phyloP scores from a whole-genome alignment of 108 stramenopile genomes.

The Conticribra weissflogii region DNA sequence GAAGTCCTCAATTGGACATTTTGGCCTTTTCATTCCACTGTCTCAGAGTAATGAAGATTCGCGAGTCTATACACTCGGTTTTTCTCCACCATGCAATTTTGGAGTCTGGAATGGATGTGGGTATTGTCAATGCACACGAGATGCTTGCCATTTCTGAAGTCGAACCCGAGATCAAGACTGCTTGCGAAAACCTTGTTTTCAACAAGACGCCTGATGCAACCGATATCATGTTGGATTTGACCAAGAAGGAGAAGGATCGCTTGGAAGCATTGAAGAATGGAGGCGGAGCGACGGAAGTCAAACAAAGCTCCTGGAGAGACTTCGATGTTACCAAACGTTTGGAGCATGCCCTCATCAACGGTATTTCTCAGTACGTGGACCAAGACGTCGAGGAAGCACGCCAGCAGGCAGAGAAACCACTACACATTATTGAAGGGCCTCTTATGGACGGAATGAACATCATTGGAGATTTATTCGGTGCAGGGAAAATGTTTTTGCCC shows the following conservation, averaged over 20 bases:
- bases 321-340: conserved; percentile 87
- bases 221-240: conserved; percentile 91
- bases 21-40: no score
- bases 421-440: conserved; percentile 99
- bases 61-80: conserved; percentile 98
- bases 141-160: conserved; percentile 89
- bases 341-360: conserved; percentile 96
- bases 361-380: conserved; percentile 94
- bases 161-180: conserved; percentile 77
- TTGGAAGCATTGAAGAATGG: conserved; percentile 87
- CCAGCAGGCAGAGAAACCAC: conserved; percentile 64
- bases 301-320: conserved; percentile 87
- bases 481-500: conserved; percentile 99
- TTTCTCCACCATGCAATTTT: conserved; percentile 95
- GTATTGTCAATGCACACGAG: conserved; percentile 98
- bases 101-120: conserved; percentile 99
- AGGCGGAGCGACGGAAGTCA: conserved; percentile 63
- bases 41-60: conserved; percentile 86
- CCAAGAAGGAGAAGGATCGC: conserved; percentile 83
- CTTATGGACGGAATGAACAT: conserved; percentile 99
- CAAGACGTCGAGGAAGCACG: conserved; percentile 93
- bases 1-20: no score
- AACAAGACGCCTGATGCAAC: conserved; percentile 89
- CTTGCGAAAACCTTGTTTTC: conserved; percentile 91
- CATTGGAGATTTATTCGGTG: conserved; percentile 98